A percentile compares a stretch with the other conserved stretches of the same genome.
Evolutionary conservation across 1,284 basidiomycete species (phyloP).

Genomic region (Fomes fomentarius): DNA sequence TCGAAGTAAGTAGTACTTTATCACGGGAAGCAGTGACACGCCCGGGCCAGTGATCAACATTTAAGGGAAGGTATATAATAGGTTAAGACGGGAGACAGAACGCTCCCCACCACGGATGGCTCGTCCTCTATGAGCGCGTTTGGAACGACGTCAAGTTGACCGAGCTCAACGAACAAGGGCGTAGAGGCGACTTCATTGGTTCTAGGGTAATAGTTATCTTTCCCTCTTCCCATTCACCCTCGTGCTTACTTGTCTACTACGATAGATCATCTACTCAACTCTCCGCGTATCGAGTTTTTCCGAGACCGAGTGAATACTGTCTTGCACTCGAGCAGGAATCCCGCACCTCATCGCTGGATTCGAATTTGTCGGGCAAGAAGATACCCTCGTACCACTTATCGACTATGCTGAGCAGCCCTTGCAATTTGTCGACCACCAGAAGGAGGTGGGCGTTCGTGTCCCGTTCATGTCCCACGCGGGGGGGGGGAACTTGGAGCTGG

Average conservation of each 20-base stretch:
- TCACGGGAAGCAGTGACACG: no score
- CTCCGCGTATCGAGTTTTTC: conserved; percentile 53
- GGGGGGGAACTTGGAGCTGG: conserved; percentile 79
- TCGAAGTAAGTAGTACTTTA: conserved; percentile 45
- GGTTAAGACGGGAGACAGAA: conserved; percentile 58
- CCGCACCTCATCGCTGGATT: conserved; percentile 79
- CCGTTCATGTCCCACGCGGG: conserved; percentile 84
- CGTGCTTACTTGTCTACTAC: no score
- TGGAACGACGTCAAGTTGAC: conserved; percentile 57
- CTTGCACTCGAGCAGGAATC: conserved; percentile 71
- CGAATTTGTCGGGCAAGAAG: conserved; percentile 83
- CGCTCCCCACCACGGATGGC: conserved; percentile 63
- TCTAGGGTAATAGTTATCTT: conserved; percentile 38
- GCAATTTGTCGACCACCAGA: conserved; percentile 58
- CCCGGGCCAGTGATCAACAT: no score
- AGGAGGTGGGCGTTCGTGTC: conserved; percentile 62
- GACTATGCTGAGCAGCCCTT: conserved; percentile 68
- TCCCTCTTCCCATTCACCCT: no score
- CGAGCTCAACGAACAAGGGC: conserved; percentile 52
- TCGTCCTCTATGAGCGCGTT: conserved; percentile 59
- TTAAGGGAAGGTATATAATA: conserved; percentile 43
- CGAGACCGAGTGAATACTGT: conserved; percentile 73
- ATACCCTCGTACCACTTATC: conserved; percentile 60
- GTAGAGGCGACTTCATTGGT: conserved; percentile 64
- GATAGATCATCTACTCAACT: conserved; percentile 72